Base-by-base conservation (phyloP, 495 filamentous ascomycete species). In the Umbilicaria muhlenbergii region DNA sequence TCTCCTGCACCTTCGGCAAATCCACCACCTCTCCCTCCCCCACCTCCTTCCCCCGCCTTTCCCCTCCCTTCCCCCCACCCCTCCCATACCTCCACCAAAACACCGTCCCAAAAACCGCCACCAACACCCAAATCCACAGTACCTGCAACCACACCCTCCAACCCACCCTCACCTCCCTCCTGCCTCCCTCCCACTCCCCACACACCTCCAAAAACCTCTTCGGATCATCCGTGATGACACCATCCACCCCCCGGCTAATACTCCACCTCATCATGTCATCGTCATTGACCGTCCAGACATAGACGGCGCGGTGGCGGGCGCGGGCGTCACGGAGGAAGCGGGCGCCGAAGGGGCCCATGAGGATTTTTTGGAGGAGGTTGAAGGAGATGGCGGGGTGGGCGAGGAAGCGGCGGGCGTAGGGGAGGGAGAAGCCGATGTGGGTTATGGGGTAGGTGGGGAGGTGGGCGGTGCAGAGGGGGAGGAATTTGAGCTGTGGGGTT, bases 261-360 rank as follows among this genome's bases (percentile, higher is more conserved):
- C 71, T 63, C 81, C 83, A 89, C 51, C 73, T 64, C 86, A 94
- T 94, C 55, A 72, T 65, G 11, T 61, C 57, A 41, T 71, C 69
- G 3, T 78, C 73, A 50, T 95, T 92, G 16, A 93, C 83, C 0
- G 89, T 94, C 88, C 88, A 96, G 1, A 74, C 64, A 52, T 75
- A 81, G 7, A 94, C 59, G 11, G 68, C 66, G 15, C 81, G 71
- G 14, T 65, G 63, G 5, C 64, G 58, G 42, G 59, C 56, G 36
- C 66, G 66, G 8, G 69, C 70, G 16, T 83, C 73, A 2, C 68
- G 66, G 11, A 85, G 43, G 62, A 94, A 91, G 2, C 57, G 58
- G 8, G 60, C 46, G 1, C 86, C 83, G 13, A 66, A 44, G 0
- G 80, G 79, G 0, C 77, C 72, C 39, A 84, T 69, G 36, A 94